A percentile compares a stretch with the other conserved stretches of the same genome.
phyloP scores from a whole-genome alignment of 2,329 filamentous ascomycete genomes.

The Allantophomopsis cytisporea region DNA sequence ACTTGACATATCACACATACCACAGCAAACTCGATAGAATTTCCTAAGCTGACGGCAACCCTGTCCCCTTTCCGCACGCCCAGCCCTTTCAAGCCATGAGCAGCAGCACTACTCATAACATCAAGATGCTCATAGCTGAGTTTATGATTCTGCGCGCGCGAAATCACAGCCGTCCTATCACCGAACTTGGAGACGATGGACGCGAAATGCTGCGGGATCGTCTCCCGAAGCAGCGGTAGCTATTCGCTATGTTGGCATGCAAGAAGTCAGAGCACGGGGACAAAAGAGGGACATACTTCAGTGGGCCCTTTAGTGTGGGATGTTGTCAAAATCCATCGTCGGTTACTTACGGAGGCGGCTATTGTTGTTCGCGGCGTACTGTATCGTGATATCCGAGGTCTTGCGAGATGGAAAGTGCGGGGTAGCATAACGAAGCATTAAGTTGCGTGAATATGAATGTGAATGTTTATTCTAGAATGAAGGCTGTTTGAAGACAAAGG shows the following conservation, averaged over 20 bases:
- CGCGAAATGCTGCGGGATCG: slow-evolving; percentile 61
- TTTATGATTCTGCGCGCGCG: slow-evolving; percentile 32
- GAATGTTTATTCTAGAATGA: too few relatives aligned
- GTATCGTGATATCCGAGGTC: too few relatives aligned
- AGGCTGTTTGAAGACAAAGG: too few relatives aligned
- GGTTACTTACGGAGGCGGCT: background rate
- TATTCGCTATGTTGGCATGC: slow-evolving; percentile 16
- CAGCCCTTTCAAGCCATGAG: slow-evolving; percentile 51
- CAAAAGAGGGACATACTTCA: slow-evolving; percentile 15
- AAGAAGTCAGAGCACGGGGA: slow-evolving; percentile 1
- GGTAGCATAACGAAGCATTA: too few relatives aligned
- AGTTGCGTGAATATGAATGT: too few relatives aligned
- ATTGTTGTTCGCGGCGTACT: too few relatives aligned
- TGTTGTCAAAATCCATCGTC: slow-evolving; percentile 15
- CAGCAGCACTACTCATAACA: slow-evolving; percentile 60
- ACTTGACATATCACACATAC: slow-evolving; percentile 25
- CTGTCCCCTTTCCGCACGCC: slow-evolving; percentile 74
- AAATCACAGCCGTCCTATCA: slow-evolving; percentile 45
- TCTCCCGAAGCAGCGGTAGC: slow-evolving; percentile 53
- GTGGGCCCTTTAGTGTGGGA: slow-evolving; percentile 19
- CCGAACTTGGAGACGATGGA: slow-evolving; percentile 49
- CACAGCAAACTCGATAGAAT: slow-evolving; percentile 70
- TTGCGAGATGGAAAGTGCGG: too few relatives aligned
- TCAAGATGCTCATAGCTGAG: slow-evolving; percentile 70
- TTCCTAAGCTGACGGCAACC: slow-evolving; percentile 78